Base-by-base conservation (phyloP, 495 filamentous ascomycete genomes). In the Trichocladium uniseriatum region DNA sequence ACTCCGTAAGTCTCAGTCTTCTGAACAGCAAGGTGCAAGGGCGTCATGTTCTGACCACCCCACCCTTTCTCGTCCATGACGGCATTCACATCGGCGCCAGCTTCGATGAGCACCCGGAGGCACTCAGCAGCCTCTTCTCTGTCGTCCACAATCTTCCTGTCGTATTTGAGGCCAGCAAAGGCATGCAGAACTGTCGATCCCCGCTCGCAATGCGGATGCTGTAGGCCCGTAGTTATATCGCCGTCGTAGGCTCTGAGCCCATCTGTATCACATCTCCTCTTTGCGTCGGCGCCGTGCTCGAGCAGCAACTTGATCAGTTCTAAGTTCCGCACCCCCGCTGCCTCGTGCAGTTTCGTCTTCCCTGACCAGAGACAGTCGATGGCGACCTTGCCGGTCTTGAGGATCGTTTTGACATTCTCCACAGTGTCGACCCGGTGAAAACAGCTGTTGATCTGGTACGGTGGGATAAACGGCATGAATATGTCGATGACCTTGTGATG, bases 301-400 rank as follows among this genome's bases (percentile, higher is more conserved):
- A 61, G 31, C 6, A 64, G 44, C 15, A 64, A 22, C 42, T 55
- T 52, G 21, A 61, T 28, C 16, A 58, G 32, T 19, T 52, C 29
- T 9, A 38, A 41, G 15, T 55, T 19, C 13, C 31, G 14, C 15
- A 18, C 31, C 35, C 39, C 22, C 5, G 32, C 45, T 21, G 45
- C 45, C 7, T 6, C 0, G 24, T 29, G 39, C 22, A 48, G 24
- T 9, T 31, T 39, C 2, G 45, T 48, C 8, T 2, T 19, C n/a
- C 36, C 45, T 3, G 7, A 19, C 8, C 15, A 3, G 36, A 24
- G 20, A 22, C 22, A 38, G 45, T 48, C 22, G 5, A 48, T 22
- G 19, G 38, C 45, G 8, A 11, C 36, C 36, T 39, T 39, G 22
- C 45, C 36, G 2, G 45, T 39, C 22, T 48, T 36, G 34, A 48